Evolutionary conservation across 495 filamentous ascomycete genomes (phyloP), one percentile per base, ranked within the genome.

Genomic region (Wilcoxina mikolae): DNA sequence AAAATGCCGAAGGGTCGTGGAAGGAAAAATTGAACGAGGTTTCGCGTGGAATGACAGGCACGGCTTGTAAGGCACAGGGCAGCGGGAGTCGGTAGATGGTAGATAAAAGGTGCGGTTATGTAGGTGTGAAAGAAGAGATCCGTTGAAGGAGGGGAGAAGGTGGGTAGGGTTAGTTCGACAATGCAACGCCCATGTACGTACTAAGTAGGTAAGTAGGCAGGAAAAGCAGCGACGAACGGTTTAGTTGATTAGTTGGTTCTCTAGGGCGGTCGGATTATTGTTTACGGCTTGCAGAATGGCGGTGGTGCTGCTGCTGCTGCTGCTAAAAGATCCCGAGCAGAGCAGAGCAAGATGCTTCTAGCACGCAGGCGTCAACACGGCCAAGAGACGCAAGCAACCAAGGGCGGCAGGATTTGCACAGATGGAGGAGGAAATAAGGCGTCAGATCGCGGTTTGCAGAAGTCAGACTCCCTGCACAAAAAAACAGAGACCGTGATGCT

Each of bases 291-390:
- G 1, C 2, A 39, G 35, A 39, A 18, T n/a, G n/a, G n/a, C n/a
- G n/a, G n/a, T n/a, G n/a, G n/a, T n/a, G n/a, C n/a, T n/a, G n/a
- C n/a, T n/a, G n/a, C n/a, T n/a, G n/a, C n/a, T n/a, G n/a, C n/a
- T n/a, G n/a, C n/a, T n/a, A n/a, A n/a, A n/a, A n/a, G n/a, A n/a
- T n/a, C n/a, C n/a, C n/a, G n/a, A n/a, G n/a, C n/a, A n/a, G n/a
- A n/a, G n/a, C n/a, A n/a, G n/a, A n/a, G n/a, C n/a, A n/a, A n/a
- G n/a, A n/a, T n/a, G n/a, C n/a, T n/a, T n/a, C n/a, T n/a, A n/a
- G n/a, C n/a, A n/a, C n/a, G n/a, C n/a, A n/a, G n/a, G 20, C 15
- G 46, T 49, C 46, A 29, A 49, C 46, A 29, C 46, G 46, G 46
- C 46, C 27, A 49, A 49, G 43, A 46, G 23, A 24, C 2, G 12